Evolutionary conservation across 768 basidiomycete species (phyloP), one percentile per base, ranked within the genome.

Genomic region (Cystofilobasidium macerans): DNA sequence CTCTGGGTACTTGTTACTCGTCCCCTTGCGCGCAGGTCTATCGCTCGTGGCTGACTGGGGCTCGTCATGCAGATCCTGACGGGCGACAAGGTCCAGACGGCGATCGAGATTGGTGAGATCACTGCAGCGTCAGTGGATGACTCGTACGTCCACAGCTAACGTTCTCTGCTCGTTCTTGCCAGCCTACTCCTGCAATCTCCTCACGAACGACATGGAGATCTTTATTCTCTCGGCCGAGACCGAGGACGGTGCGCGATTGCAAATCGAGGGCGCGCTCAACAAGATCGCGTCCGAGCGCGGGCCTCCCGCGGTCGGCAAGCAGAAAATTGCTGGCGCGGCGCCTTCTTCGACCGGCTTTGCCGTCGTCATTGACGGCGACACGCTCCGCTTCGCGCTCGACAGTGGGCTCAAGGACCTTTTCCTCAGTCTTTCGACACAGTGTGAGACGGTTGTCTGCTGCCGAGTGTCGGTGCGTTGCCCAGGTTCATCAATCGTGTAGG

Each of bases 31-130:
- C n/a, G n/a, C n/a, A n/a, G n/a, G n/a, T n/a, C n/a, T n/a, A n/a
- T n/a, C n/a, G n/a, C n/a, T n/a, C n/a, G n/a, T n/a, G n/a, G n/a
- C n/a, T n/a, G n/a, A 36, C 24, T 26, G 24, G 54, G 28, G 2
- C 14, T 45, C 12, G n/a, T n/a, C 28, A 1, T 3, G 28, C 38
- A 64, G 53, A 94, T 98, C 75, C 78, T 97, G 57, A 98, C n/a
- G n/a, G 89, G 93, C 32, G 94, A 99, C 78, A 99, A 99, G 76
- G 80, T 97, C 0, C 93, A 98, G 76, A 99, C 94, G 0, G 94
- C 94, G 18, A 97, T 99, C 73, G 94, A 97, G 75, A 98, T 99
- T 69, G 94, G 82, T 80, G 62, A 8, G 67, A 20, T 72, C 70
- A 20, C 51, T 67, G 51, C 26, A 18, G 45, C 22, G 16, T 45